These are phyloP conservation scores for Phycomyces blakesleeanus DNA, from an alignment of 192 early-diverging fungal genomes.

Conservation along the genomic window DNA sequence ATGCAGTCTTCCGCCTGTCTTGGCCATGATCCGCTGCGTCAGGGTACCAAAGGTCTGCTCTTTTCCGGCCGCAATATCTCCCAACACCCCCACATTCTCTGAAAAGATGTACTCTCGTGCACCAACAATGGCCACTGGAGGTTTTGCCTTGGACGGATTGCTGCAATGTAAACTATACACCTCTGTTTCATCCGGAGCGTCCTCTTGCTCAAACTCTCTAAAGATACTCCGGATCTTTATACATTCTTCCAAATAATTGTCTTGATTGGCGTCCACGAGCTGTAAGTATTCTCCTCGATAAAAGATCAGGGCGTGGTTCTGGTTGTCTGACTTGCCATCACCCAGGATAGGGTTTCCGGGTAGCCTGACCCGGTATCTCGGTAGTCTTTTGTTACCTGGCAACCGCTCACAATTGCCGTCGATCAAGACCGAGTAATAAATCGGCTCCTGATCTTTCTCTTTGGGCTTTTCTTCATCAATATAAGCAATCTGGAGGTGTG, in stretches of 20 bases:
- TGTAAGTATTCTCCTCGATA: conserved; percentile 73
- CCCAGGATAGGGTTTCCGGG: conserved; percentile 73
- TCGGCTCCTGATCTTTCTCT: conserved; percentile 33
- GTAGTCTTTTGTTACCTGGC: conserved; percentile 51
- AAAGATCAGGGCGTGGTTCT: conserved; percentile 70
- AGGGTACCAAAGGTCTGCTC: conserved; percentile 73
- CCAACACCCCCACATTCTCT: conserved; percentile 65
- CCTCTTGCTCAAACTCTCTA: conserved; percentile 68
- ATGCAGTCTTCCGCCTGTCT: conserved; percentile 63
- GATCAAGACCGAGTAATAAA: conserved; percentile 51
- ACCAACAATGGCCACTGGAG: conserved; percentile 72
- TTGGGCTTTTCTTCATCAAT: conserved; percentile 53
- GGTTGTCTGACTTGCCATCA: conserved; percentile 76
- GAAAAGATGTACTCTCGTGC: conserved; percentile 71
- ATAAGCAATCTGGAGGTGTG: conserved; percentile 64
- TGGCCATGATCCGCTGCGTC: conserved; percentile 71
- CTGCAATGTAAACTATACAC: conserved; percentile 48
- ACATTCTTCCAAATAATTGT: conserved; percentile 76
- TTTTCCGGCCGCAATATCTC: conserved; percentile 73
- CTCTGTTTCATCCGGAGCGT: conserved; percentile 18
- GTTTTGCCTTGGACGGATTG: conserved; percentile 32
- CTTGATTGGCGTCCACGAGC: conserved; percentile 75
- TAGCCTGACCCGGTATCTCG: conserved; percentile 60
- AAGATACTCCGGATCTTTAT: conserved; percentile 73
- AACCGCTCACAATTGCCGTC: conserved; percentile 61